Percentiles rank a stretch among this genome's conserved stretches.
Conservation (phyloP, 495 filamentous ascomycete genomes). For the Aspergillus diversus region DNA sequence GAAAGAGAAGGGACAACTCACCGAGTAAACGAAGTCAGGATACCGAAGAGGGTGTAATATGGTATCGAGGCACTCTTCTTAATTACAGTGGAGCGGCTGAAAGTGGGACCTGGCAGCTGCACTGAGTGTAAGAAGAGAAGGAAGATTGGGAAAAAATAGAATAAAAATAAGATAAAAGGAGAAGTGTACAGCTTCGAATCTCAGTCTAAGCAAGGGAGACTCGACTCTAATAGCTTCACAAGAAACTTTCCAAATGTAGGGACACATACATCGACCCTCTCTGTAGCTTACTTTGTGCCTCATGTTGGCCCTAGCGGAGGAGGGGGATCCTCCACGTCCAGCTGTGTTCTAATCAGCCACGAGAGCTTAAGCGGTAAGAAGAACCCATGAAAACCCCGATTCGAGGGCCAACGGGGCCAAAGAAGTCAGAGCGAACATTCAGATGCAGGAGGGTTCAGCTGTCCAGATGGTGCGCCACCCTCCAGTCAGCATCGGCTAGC, state of each 20-base stretch:
- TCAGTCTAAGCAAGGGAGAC: constrained; percentile 1
- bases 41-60: too few relatives aligned
- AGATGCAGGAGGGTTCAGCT: constrained; percentile 38
- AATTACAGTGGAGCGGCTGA: not conserved
- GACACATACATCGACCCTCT: constrained; percentile 17
- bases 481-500: constrained; percentile 16
- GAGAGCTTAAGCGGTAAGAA: constrained; percentile 25
- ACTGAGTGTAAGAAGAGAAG: not conserved
- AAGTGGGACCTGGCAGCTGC: not conserved
- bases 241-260: constrained; percentile 28
- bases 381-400: constrained; percentile 25
- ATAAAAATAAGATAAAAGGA: not conserved
- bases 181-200: not conserved
- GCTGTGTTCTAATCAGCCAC: constrained; percentile 35
- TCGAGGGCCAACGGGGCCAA: constrained; percentile 20
- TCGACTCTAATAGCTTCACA: constrained; percentile 17
- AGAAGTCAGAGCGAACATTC: constrained; percentile 26
- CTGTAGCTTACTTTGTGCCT: constrained; percentile 20
- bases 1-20: not conserved
- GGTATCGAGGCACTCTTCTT: too few relatives aligned
- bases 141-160: not conserved
- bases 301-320: constrained; percentile 17
- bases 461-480: constrained; percentile 37
- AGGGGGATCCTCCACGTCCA: constrained; percentile 25
- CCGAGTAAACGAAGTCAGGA: too few relatives aligned